phyloP scores from a whole-genome alignment of 768 basidiomycete species.

The Suillus subalutaceus region DNA sequence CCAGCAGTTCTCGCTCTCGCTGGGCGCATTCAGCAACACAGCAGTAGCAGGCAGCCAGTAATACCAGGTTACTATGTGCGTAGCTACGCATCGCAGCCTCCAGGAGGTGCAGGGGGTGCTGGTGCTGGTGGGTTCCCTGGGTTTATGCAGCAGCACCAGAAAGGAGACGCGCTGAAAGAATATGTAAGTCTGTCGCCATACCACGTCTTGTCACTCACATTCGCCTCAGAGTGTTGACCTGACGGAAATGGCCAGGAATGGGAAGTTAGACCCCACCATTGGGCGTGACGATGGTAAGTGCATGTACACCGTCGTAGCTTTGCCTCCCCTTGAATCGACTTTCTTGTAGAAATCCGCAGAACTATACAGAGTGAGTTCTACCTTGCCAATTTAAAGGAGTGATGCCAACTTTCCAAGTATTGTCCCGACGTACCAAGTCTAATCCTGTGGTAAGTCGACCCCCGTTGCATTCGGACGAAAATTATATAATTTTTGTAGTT shows the following conservation, averaged over 20 bases:
- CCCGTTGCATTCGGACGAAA: neutral
- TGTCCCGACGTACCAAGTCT: slow-evolving; percentile 88
- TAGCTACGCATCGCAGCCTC: slow-evolving; percentile 52
- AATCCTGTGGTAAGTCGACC: slow-evolving; percentile 73
- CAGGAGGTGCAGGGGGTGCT: slow-evolving; percentile 39
- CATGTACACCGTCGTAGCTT: neutral
- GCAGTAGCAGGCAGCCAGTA: neutral
- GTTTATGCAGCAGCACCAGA: slow-evolving; percentile 66
- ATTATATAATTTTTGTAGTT: slow-evolving; percentile 42
- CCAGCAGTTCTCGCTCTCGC: slow-evolving; percentile 16
- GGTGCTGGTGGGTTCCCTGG: slow-evolving; percentile 59
- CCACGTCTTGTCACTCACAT: slow-evolving; percentile 3
- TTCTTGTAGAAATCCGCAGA: slow-evolving; percentile 72
- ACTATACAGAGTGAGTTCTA: slow-evolving; percentile 80
- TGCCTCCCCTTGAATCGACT: neutral
- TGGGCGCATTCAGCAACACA: neutral
- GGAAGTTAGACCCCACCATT: slow-evolving; percentile 90
- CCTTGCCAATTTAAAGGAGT: neutral
- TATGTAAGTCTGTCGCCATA: slow-evolving; percentile 52
- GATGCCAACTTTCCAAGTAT: slow-evolving; percentile 46
- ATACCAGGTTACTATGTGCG: slow-evolving; percentile 24
- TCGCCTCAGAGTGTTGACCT: slow-evolving; percentile 70
- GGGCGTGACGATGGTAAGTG: slow-evolving; percentile 78
- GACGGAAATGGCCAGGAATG: slow-evolving; percentile 79
- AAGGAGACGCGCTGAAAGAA: slow-evolving; percentile 87